phyloP scores from a whole-genome alignment of 495 filamentous ascomycete species.

The Hypoxylon subgilvum region DNA sequence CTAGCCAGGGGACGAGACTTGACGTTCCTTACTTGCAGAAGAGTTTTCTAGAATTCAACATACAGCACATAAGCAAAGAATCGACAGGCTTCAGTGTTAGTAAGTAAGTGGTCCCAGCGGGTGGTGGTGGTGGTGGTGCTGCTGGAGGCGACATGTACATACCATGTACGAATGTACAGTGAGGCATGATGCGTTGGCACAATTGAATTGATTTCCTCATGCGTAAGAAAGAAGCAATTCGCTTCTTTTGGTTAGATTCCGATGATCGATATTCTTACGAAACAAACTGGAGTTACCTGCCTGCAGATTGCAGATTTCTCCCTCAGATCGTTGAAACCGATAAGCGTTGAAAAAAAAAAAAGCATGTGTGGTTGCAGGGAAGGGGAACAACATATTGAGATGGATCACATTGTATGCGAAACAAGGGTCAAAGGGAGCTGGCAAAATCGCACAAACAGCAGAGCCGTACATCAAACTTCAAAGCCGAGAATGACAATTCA shows the following conservation, averaged over 20 bases:
- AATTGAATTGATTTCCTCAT: constrained; percentile 28
- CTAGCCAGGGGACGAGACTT: not conserved
- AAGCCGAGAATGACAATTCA: constrained; percentile 9
- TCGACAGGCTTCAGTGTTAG: too few species aligned
- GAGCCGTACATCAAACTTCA: constrained; percentile 13
- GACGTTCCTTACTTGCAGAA: not conserved
- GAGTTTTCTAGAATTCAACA: not conserved
- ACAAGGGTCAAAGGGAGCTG: not conserved
- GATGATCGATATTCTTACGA: constrained; percentile 34
- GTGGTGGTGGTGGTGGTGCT: too few species aligned
- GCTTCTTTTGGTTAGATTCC: constrained; percentile 34
- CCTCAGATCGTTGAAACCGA: constrained; percentile 8
- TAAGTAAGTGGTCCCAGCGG: too few species aligned
- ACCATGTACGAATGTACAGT: constrained; percentile 29
- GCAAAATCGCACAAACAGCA: not conserved
- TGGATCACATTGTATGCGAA: constrained; percentile 6
- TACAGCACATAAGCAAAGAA: constrained; percentile 7
- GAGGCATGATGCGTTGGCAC: constrained; percentile 36
- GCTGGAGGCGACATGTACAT: constrained; percentile 21
- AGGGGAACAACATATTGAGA: not conserved
- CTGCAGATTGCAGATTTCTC: constrained; percentile 15
- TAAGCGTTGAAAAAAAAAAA: not conserved
- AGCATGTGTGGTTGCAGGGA: not conserved
- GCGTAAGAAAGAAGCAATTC: constrained; percentile 35
- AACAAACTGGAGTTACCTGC: constrained; percentile 19